Evolutionary conservation across 768 basidiomycete genomes (phyloP), one percentile per base, ranked within the genome.

Genomic region (Auriscalpium orientale): DNA sequence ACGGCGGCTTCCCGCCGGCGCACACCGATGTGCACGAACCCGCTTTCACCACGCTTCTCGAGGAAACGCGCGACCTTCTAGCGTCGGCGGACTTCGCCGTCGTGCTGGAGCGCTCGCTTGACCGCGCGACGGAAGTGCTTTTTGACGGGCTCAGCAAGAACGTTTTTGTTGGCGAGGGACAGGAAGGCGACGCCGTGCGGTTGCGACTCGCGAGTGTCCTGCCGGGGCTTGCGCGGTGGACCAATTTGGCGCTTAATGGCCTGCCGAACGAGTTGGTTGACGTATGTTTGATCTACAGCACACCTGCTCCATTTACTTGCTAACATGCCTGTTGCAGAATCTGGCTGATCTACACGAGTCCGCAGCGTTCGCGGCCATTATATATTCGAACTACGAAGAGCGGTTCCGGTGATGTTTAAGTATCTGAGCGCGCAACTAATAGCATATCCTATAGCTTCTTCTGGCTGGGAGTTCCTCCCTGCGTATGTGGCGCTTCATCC

Each of bases 241-340:
- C 84, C 63, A 80, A 80, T 59, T 56, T 82, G 56, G 84, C 84
- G 40, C 67, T 92, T 62, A 78, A 82, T 59, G 80, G 79, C 16
- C 66, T 85, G 54, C 90, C 89, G 37, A 91, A 90, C 66, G 89
- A 89, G 67, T 72, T 92, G 60, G 79, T 91, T 28, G 91, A 94
- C 72, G 92, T 91, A 66, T 70, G 88, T 79, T 8, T 43, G 18
- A 45, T 48, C 21, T 56, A 44, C 54, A 54, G 28, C 20, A 16
- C 3, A 45, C 46, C 34, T 21, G 37, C 40, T 34, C 16, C 35
- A 38, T 46, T 36, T 37, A 37, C 40, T 16, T 40, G 36, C 55
- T 56, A 20, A 59, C 40, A 43, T 28, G 40, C 43, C 34, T 46
- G 15, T 51, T 46, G 1, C 63, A 90, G 88, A 81, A 78, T 56